phyloP scores from a whole-genome alignment of 306 rosid species.

The Acacia confusa region DNA sequence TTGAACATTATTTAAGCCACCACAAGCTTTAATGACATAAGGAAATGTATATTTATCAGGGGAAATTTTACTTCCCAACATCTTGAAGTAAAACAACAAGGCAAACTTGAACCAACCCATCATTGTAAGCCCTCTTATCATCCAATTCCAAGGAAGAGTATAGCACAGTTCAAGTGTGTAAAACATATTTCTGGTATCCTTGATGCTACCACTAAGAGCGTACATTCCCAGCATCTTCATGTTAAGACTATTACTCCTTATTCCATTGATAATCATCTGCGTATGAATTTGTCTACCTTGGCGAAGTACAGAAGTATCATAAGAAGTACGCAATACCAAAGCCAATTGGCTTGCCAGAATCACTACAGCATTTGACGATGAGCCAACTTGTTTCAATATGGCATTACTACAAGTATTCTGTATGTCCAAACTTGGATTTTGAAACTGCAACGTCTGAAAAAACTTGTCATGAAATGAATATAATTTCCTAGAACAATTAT shows the following conservation, averaged over 20 bases:
- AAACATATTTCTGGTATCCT: too few species aligned
- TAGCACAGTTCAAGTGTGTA: slow-evolving; percentile 18
- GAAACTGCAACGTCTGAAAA: slow-evolving; percentile 27
- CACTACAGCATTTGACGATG: slow-evolving; percentile 23
- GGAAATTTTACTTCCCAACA: slow-evolving; percentile 60
- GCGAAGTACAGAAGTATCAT: slow-evolving; percentile 43
- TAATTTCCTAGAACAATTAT: not conserved
- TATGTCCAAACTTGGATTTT: slow-evolving; percentile 20
- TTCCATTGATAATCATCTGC: slow-evolving; percentile 53
- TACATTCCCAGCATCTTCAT: slow-evolving; percentile 62
- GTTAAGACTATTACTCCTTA: slow-evolving; percentile 32
- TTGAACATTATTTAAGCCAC: slow-evolving; percentile 56
- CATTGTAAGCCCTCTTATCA: slow-evolving; percentile 68
- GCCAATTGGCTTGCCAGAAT: slow-evolving; percentile 40
- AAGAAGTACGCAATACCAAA: slow-evolving; percentile 49
- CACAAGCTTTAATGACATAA: slow-evolving; percentile 74
- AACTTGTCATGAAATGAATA: slow-evolving; percentile 17
- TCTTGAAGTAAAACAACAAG: slow-evolving; percentile 67
- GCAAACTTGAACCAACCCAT: slow-evolving; percentile 59
- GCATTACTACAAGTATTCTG: slow-evolving; percentile 34
- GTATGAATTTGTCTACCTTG: slow-evolving; percentile 71
- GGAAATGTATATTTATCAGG: slow-evolving; percentile 95
- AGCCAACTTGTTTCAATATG: slow-evolving; percentile 8
- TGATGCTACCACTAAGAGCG: slow-evolving; percentile 46
- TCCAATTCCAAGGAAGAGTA: slow-evolving; percentile 80